Base-by-base conservation (phyloP, 257 asterid genomes). In the Perilla frutescens region DNA sequence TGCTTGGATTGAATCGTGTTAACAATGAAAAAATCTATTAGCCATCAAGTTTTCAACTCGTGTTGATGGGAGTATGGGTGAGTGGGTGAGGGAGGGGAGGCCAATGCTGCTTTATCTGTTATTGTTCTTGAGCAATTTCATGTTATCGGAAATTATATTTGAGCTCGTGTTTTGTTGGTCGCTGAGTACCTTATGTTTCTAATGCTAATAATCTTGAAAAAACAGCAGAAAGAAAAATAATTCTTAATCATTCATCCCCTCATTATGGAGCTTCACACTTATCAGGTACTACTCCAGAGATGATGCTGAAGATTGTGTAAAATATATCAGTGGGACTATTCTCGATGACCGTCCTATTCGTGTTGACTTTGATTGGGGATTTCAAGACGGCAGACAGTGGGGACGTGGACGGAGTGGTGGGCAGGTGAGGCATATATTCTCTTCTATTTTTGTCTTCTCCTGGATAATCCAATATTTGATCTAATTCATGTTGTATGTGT, bases 261-360 rank as follows among this genome's bases (percentile, higher is more conserved):
- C 58, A 69, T 15, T 32, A 8, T 63, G 72, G 77, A 50, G 62
- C 20, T 62, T 66, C 66, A 58, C 47, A 55, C 77, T 15, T 57
- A 14, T 79, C 91, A 94, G 99, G 91, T 94, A 82, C 89, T 94
- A 94, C 83, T 90, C 99, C 40, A 90, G 99, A 80, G 96, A 88
- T 7, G 99, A 92, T 81, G 77, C 98, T 61, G 98, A 90, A 86
- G 96, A 91, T 70, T 76, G 93, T 60, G 99, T 89, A 60, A 94
- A 94, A 80, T 91, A 86, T 77, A 87, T 94, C 61, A 94, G 99
- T 59, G 99, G 99, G 80, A 91, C 99, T 37, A 94, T 94, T 78
- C 97, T 95, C 13, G 99, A 95, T 76, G 99, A 95, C 82, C 98
- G 99, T 59, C 99, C 98, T 40, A 95, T 95, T 71, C 99, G 99